phyloP scores from a whole-genome alignment of 768 basidiomycete genomes.

The Psilocybe sp. region DNA sequence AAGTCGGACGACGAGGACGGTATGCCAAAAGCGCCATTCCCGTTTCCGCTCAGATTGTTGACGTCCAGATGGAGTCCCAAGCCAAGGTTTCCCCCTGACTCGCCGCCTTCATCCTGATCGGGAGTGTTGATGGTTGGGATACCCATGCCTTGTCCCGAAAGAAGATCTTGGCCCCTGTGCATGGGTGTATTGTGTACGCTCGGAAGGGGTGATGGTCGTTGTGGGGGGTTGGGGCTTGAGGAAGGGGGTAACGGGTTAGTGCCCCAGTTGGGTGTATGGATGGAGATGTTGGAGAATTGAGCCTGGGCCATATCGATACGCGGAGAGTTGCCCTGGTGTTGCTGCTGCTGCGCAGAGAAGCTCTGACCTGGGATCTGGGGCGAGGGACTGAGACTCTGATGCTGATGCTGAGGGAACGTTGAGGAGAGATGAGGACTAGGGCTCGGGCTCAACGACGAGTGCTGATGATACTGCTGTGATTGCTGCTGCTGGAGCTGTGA shows the following conservation, averaged over 20 bases:
- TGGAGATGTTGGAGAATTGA: conserved; percentile 60
- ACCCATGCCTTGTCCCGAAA: conserved; percentile 10
- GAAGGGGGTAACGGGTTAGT: conserved; percentile 41
- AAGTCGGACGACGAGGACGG: neutral
- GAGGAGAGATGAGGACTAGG: conserved; percentile 24
- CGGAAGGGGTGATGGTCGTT: conserved; percentile 10
- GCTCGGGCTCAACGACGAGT: conserved; percentile 22
- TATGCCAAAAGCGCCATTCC: too few relatives aligned
- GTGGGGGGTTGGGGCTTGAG: neutral
- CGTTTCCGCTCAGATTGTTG: too few relatives aligned
- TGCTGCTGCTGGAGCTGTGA: neutral
- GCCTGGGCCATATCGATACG: conserved; percentile 29
- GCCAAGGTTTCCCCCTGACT: too few relatives aligned
- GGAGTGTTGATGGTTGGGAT: conserved; percentile 40
- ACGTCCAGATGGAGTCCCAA: too few relatives aligned
- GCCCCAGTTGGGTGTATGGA: conserved; percentile 63
- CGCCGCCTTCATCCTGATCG: conserved; percentile 18
- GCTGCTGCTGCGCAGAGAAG: too few relatives aligned
- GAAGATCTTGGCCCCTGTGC: conserved; percentile 9
- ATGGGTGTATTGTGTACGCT: conserved; percentile 13
- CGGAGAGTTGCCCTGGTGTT: conserved; percentile 39
- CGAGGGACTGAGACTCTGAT: too few relatives aligned
- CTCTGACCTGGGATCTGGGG: too few relatives aligned
- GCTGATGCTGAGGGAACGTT: conserved; percentile 1
- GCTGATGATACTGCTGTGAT: conserved; percentile 1